Conservation (phyloP, 768 basidiomycete species). For the Kwoniella sp. region DNA sequence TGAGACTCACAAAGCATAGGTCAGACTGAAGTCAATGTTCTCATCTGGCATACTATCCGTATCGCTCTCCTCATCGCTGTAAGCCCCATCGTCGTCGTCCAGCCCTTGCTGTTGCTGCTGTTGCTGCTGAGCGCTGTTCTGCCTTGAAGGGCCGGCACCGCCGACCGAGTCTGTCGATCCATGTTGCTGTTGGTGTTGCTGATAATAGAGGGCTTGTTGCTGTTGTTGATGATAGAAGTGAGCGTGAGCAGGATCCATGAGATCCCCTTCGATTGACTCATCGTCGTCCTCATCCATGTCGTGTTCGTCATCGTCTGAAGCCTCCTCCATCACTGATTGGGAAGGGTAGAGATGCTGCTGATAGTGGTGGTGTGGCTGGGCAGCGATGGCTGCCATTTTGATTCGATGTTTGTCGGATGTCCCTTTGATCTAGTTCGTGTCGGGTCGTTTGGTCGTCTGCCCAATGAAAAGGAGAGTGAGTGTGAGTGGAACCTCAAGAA, state of each 20-base stretch:
- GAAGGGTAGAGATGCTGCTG: slow-evolving; percentile 20
- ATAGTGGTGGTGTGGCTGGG: slow-evolving; percentile 18
- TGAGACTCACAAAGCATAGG: slow-evolving; percentile 59
- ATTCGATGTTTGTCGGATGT: background rate
- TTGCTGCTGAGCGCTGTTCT: slow-evolving; percentile 7
- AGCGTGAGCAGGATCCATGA: slow-evolving; percentile 56
- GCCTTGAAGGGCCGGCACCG: slow-evolving; percentile 10
- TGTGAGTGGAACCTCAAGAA: no score
- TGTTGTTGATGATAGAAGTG: slow-evolving; percentile 42
- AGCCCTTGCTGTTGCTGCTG: slow-evolving; percentile 6
- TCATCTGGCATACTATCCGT: slow-evolving; percentile 54
- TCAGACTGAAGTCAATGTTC: slow-evolving; percentile 56
- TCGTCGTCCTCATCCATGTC: slow-evolving; percentile 57
- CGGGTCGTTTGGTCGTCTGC: background rate
- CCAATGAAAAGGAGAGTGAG: background rate
- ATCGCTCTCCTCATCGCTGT: slow-evolving; percentile 43
- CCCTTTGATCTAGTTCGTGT: background rate
- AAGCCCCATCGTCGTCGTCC: slow-evolving; percentile 34
- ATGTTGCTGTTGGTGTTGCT: slow-evolving; percentile 42
- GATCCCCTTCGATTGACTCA: slow-evolving; percentile 66
- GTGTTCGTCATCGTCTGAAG: slow-evolving; percentile 68
- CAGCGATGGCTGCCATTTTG: slow-evolving; percentile 25
- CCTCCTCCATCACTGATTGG: slow-evolving; percentile 82
- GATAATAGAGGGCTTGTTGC: slow-evolving; percentile 45
- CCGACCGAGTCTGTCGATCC: background rate